These are phyloP conservation scores for Debaryomyces prosopidis DNA, from an alignment of 805 yeast genomes.

Conservation along the genomic window DNA sequence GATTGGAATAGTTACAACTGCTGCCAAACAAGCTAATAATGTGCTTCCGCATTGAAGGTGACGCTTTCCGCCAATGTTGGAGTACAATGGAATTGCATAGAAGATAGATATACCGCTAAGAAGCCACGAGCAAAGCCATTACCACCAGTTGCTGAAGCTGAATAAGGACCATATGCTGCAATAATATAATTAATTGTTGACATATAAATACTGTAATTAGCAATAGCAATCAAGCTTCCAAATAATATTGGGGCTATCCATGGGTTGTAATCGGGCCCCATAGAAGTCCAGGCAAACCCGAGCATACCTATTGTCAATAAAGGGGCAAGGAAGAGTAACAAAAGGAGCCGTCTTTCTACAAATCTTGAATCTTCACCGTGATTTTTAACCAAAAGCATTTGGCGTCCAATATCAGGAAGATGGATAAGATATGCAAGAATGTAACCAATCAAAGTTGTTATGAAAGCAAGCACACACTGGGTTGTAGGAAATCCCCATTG, in stretches of 20 bases:
- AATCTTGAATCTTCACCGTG: constrained; percentile 25
- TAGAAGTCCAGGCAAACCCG: constrained; percentile 44
- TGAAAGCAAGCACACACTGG: constrained; percentile 29
- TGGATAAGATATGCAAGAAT: constrained; percentile 34
- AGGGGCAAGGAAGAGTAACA: constrained; percentile 37
- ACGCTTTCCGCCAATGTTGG: constrained; percentile 25
- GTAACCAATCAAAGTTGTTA: constrained; percentile 35
- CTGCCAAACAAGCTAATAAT: constrained; percentile 32
- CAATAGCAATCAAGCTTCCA: constrained; percentile 34
- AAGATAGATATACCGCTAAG: constrained; percentile 41
- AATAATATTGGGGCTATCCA: constrained; percentile 44
- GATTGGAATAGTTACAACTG: constrained; percentile 34
- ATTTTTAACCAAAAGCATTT: constrained; percentile 18
- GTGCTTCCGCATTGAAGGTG: constrained; percentile 42
- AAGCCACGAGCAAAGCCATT: constrained; percentile 44
- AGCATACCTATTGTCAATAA: constrained; percentile 38
- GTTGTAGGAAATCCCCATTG: constrained; percentile 37
- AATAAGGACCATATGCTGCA: constrained; percentile 41
- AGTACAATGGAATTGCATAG: constrained; percentile 38
- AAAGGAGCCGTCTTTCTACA: constrained; percentile 28
- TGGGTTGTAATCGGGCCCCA: constrained; percentile 35
- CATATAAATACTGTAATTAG: constrained; percentile 43
- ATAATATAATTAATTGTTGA: constrained; percentile 46
- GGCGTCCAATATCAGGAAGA: constrained; percentile 33
- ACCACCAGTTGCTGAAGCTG: constrained; percentile 47